Evolutionary conservation across 1,139 yeast genomes (phyloP).

Genomic region (Saccharomyces uvarum): DNA sequence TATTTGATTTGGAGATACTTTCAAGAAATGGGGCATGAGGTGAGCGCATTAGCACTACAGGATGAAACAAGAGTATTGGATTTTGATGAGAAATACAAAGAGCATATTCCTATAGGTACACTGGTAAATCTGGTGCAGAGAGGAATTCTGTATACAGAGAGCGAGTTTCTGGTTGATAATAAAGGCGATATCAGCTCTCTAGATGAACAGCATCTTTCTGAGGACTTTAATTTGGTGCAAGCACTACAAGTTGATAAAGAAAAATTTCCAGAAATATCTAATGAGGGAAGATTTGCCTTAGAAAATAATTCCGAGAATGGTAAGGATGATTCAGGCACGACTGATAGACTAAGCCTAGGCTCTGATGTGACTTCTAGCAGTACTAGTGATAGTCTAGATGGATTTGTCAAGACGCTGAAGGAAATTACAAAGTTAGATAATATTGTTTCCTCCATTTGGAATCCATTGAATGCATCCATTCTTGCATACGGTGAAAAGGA

Average conservation of each 20-base stretch:
- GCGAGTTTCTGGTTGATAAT: slow-evolving; percentile 40
- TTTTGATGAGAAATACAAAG: slow-evolving; percentile 46
- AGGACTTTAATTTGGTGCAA: slow-evolving; percentile 35
- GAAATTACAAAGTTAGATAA: slow-evolving; percentile 31
- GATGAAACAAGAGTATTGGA: slow-evolving; percentile 60
- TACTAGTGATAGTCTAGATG: neutral
- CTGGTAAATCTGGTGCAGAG: slow-evolving; percentile 75
- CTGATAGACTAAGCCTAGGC: slow-evolving; percentile 9
- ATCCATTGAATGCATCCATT: slow-evolving; percentile 31
- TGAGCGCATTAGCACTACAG: slow-evolving; percentile 75
- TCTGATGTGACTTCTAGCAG: slow-evolving; percentile 3
- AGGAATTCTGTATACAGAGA: slow-evolving; percentile 66
- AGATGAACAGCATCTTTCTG: slow-evolving; percentile 22
- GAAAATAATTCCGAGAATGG: slow-evolving; percentile 12
- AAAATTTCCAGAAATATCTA: slow-evolving; percentile 28
- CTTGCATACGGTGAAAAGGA: slow-evolving; percentile 39
- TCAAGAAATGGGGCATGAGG: slow-evolving; percentile 76
- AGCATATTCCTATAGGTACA: slow-evolving; percentile 60
- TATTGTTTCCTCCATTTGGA: slow-evolving; percentile 36
- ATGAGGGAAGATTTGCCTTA: slow-evolving; percentile 30
- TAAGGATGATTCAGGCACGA: slow-evolving; percentile 12
- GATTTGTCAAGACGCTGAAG: slow-evolving; percentile 32
- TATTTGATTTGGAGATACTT: slow-evolving; percentile 89
- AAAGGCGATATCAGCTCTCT: slow-evolving; percentile 29
- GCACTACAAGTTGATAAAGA: slow-evolving; percentile 34